Evolutionary conservation across 345 rosid species (phyloP), one percentile per base, ranked within the genome.

Genomic region (Populus pruinosa): DNA sequence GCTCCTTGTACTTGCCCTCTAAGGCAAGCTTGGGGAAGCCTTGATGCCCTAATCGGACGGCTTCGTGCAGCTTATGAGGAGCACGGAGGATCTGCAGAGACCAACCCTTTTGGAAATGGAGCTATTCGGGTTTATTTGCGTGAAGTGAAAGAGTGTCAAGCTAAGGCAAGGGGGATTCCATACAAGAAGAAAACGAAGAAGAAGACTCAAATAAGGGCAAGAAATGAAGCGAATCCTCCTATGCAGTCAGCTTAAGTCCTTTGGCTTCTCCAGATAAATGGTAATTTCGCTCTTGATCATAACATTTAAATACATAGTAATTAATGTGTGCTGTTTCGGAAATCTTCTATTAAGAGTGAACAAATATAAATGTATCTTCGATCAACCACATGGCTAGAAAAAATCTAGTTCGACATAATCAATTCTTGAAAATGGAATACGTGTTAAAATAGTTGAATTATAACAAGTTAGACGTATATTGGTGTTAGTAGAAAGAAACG

Each of bases 1-100:
- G 93, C 91, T 12, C 96, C 94, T 44, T 93, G 97, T 73, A 86
- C 92, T 12, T 93, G 96, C 70, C 96, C 97, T 35, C 83, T 91
- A 3, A 79, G 87, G 78, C 97, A 93, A 83, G 97, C 97, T 6
- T 91, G 98, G 98, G 98, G 98, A 17, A 91, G 96, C 83, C 91
- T 93, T 17, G 98, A 93, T 73, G 96, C 98, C 11, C 87, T 93
- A 84, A 89, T 93, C 84, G 96, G 96, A 77, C 89, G 96, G 44
- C 87, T 93, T 5, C 41, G 97, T 85, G 98, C 96, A 47, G 96
- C 98, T 66, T 93, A 87, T 49, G 98, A 93, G 80, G 98, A 90
- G 72, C 87, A 93, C 13, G 90, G 93, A 12, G 93, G 93, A 17
- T 85, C 90, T 43, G 82, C 92, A 4, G 93, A 89, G 81, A 84